These are phyloP conservation scores for Ophiocordyceps robertsii DNA, from an alignment of 2,329 filamentous ascomycete species.

Conservation along the genomic window DNA sequence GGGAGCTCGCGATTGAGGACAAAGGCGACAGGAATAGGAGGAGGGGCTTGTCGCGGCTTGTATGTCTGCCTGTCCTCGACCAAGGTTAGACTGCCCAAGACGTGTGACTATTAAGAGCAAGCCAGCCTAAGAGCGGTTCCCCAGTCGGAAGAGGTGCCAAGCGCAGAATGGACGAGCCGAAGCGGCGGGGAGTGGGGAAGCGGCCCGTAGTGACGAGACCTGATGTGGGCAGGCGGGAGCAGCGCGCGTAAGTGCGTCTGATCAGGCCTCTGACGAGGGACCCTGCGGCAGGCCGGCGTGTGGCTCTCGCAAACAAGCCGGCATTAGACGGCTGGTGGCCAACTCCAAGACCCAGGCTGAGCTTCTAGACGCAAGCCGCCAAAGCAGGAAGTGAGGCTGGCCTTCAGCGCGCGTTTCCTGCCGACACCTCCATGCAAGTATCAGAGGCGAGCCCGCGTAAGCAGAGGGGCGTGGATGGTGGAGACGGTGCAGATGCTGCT, in stretches of 20 bases:
- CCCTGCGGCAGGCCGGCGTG: background rate
- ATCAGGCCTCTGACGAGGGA: background rate
- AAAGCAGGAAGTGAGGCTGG: slow-evolving; percentile 2
- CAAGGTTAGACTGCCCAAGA: too few relatives aligned
- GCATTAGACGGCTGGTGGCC: background rate
- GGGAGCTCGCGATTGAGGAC: background rate
- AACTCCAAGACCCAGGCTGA: background rate
- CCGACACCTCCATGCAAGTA: background rate
- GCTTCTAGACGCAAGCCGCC: slow-evolving; percentile 3
- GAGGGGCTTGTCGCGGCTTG: background rate
- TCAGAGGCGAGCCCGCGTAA: background rate
- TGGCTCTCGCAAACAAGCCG: background rate
- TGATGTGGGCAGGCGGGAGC: background rate
- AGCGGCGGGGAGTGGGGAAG: background rate
- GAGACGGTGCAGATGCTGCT: background rate
- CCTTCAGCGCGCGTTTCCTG: slow-evolving; percentile 2
- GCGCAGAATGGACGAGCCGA: background rate
- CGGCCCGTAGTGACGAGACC: background rate
- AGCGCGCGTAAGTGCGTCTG: slow-evolving; percentile 1
- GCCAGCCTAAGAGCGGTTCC: too few relatives aligned
- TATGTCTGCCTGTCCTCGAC: background rate
- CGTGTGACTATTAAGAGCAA: too few relatives aligned
- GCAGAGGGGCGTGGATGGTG: background rate
- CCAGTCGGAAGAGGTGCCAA: too few relatives aligned
- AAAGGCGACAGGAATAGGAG: background rate